These are phyloP conservation scores for Pythium aristosporum DNA, from an alignment of 352 stramenopile genomes.

Conservation along the genomic window DNA sequence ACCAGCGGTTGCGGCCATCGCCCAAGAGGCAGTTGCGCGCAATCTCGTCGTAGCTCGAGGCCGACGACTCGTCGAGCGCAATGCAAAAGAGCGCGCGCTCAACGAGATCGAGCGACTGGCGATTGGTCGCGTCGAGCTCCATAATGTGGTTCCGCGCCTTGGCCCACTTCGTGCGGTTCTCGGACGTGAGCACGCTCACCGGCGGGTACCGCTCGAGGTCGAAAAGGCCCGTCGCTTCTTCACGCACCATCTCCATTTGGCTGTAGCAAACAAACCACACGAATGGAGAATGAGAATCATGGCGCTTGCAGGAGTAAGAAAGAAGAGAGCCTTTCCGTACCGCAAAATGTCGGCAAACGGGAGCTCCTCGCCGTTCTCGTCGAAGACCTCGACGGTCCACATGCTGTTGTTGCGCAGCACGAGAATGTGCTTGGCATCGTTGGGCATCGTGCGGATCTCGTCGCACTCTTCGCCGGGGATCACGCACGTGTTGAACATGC, in stretches of 20 bases:
- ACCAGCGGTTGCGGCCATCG: slow-evolving; percentile 95
- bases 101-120: slow-evolving; percentile 90
- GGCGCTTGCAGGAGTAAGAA: no score
- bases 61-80: slow-evolving; percentile 88
- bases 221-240: slow-evolving; percentile 85
- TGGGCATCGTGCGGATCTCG: slow-evolving; percentile 87
- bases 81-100: slow-evolving; percentile 93
- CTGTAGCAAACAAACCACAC: neutral
- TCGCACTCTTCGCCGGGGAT: slow-evolving; percentile 91
- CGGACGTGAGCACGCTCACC: slow-evolving; percentile 93
- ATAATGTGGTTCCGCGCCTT: slow-evolving; percentile 85
- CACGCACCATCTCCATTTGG: slow-evolving; percentile 82
- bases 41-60: slow-evolving; percentile 82
- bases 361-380: slow-evolving; percentile 68
- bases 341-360: slow-evolving; percentile 75
- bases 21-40: slow-evolving; percentile 82
- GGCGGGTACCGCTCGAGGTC: slow-evolving; percentile 84
- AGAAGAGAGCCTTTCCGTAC: slow-evolving; percentile 21
- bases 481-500: slow-evolving; percentile 96
- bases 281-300: neutral
- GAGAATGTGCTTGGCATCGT: slow-evolving; percentile 91
- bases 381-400: slow-evolving; percentile 78
- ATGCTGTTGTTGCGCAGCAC: slow-evolving; percentile 92
- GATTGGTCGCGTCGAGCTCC: slow-evolving; percentile 84
- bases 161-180: slow-evolving; percentile 95